A percentile compares a stretch with the other conserved stretches of the same genome.
phyloP scores from a whole-genome alignment of 495 filamentous ascomycete genomes.

The Entonaema liquescens region DNA sequence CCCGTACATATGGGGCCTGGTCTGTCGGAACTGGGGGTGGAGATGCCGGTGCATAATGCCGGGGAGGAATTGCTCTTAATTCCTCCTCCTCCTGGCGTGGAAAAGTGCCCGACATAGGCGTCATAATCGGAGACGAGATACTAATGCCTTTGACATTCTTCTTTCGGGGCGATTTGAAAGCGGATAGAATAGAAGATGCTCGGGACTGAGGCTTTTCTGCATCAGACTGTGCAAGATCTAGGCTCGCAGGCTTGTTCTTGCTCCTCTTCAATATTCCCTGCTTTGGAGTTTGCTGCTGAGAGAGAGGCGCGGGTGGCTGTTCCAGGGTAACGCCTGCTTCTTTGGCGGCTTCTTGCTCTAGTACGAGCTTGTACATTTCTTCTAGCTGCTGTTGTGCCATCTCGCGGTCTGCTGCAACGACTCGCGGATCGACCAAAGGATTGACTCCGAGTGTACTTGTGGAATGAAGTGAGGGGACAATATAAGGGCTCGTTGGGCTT shows the following conservation, averaged over 20 bases:
- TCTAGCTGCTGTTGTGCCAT: conserved; percentile 83
- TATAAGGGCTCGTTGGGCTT: conserved; percentile 64
- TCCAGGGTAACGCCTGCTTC: conserved; percentile 52
- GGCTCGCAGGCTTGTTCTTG: conserved; percentile 57
- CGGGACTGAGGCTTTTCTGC: conserved; percentile 58
- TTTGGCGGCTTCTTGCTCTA: conserved; percentile 85
- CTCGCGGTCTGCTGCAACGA: conserved; percentile 75
- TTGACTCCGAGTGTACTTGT: conserved; percentile 55
- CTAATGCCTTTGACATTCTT: conserved; percentile 52
- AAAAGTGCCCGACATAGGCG: conserved; percentile 62
- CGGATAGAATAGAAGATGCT: conserved; percentile 60
- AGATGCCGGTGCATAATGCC: conserved; percentile 57
- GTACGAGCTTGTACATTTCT: conserved; percentile 87
- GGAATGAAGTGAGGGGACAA: conserved; percentile 56
- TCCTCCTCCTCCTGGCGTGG: conserved; percentile 57
- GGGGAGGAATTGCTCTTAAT: conserved; percentile 61
- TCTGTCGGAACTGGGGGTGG: conserved; percentile 56
- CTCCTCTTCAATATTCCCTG: conserved; percentile 46
- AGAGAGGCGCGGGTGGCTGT: conserved; percentile 44
- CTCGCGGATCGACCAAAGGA: conserved; percentile 71
- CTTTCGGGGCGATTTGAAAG: conserved; percentile 61
- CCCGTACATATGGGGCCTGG: conserved; percentile 51
- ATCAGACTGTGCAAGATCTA: conserved; percentile 52
- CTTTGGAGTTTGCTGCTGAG: conserved; percentile 43
- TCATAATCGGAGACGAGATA: conserved; percentile 66